These are phyloP conservation scores for Aspergillus niger DNA, from an alignment of 2,329 filamentous ascomycete species.

Conservation along the genomic window DNA sequence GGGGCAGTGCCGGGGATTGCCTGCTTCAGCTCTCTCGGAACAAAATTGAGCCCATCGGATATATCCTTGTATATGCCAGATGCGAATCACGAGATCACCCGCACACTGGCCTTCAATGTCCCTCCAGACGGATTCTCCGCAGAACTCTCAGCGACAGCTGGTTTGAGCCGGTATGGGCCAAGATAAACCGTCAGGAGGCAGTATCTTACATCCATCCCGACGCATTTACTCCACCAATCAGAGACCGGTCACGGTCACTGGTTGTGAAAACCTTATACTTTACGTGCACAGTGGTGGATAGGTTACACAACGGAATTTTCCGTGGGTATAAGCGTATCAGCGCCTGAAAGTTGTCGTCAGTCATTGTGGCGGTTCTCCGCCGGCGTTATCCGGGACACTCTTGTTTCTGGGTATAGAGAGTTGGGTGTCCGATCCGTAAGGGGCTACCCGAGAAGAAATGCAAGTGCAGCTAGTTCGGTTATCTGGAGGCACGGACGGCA, in stretches of 20 bases:
- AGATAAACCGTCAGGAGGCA: neutral
- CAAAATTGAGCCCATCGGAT: too few relatives aligned
- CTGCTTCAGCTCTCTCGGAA: too few relatives aligned
- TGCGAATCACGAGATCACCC: neutral
- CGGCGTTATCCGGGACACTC: too few relatives aligned
- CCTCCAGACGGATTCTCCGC: neutral
- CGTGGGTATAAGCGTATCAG: too few relatives aligned
- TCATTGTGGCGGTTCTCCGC: neutral
- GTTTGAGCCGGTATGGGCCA: neutral
- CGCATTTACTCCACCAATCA: neutral
- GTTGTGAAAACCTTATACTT: neutral
- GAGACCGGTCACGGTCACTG: neutral
- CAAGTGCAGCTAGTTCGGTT: too few relatives aligned
- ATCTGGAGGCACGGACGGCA: too few relatives aligned
- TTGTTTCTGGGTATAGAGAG: too few relatives aligned
- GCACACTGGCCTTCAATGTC: neutral
- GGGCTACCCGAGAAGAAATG: too few relatives aligned
- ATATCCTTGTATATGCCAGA: neutral
- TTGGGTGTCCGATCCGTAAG: too few relatives aligned
- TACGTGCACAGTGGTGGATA: neutral
- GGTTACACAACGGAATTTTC: neutral
- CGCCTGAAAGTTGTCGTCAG: too few relatives aligned
- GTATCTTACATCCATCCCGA: neutral
- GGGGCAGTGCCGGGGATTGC: too few relatives aligned
- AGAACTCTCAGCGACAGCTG: neutral